Evolutionary conservation across 225 moss, liverwort and hornwort genomes (phyloP), one percentile per base, ranked within the genome.

Genomic region (Polytrichum formosum): DNA sequence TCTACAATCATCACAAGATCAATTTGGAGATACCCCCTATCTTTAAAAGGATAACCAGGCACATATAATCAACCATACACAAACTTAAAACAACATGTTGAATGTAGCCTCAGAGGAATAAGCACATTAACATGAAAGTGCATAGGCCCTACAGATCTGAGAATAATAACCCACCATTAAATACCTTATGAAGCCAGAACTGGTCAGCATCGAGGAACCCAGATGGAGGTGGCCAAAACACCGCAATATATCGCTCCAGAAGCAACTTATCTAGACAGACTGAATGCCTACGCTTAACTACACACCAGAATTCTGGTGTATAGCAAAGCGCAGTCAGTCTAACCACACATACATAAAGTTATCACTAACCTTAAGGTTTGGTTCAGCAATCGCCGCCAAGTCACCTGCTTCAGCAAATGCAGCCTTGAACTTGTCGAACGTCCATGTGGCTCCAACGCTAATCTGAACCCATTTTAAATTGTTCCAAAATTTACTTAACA

Each of bases 351-450:
- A 82, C 77, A 80, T 77, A 77, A 87, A 93, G 73, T 79, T 84
- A 84, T 91, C 90, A 97, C 97, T 92, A 88, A 98, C 94, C 97
- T 98, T 98, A 90, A 98, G 94, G 90, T 98, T 98, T 91, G 92
- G 92, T 93, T 98, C 98, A 91, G 94, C 94, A 74, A 98, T 94
- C 88, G 92, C 94, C 92, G 90, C 98, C 92, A 94, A 90, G 91
- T 98, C 94, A 94, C 92, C 94, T 92, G 94, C 98, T 92, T 98
- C 98, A 93, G 90, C 88, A 90, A 90, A 91, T 90, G 94, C 94
- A 90, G 92, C 77, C 87, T 91, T 98, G 84, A 94, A 98, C 81
- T 98, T 98, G 88, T 94, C 98, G 77, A 94, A 89, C 63, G 82
- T 93, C 98, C 94, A 94, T 64, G 88, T 73, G 29, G 94, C 80